These are phyloP conservation scores for Puya raimondii DNA, from an alignment of 176 grass and related monocot species.

Conservation along the genomic window DNA sequence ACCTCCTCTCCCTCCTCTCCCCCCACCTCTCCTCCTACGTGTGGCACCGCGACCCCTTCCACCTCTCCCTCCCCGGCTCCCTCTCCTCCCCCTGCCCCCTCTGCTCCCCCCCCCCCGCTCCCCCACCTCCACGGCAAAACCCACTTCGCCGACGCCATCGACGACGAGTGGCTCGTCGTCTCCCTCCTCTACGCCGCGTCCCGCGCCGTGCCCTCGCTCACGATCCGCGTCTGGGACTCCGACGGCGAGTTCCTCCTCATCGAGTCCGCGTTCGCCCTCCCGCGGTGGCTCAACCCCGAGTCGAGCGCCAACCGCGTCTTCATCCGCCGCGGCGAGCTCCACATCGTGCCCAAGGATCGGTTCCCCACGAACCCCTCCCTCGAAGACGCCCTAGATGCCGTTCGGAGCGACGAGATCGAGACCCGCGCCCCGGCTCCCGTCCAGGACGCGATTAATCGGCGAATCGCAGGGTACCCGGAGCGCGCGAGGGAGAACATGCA, in stretches of 20 bases:
- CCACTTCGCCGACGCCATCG: conserved; percentile 68
- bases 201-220: conserved; percentile 25
- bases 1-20: conserved; percentile 40
- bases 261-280: conserved; percentile 77
- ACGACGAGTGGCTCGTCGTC: conserved; percentile 80
- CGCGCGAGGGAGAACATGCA: conserved; percentile 63
- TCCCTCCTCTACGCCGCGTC: conserved; percentile 67
- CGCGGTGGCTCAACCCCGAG: conserved; percentile 70
- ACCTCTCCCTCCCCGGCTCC: conserved; percentile 44
- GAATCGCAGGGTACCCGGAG: conserved; percentile 52
- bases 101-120: conserved; percentile 42
- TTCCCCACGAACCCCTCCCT: conserved; percentile 42
- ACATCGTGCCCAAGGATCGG: conserved; percentile 52
- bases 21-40: conserved; percentile 52
- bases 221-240: conserved; percentile 64
- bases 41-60: conserved; percentile 65
- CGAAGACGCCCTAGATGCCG: conserved; percentile 35
- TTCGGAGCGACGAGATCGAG: conserved; percentile 34
- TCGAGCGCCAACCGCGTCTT: conserved; percentile 70
- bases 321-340: conserved; percentile 65
- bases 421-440: conserved; percentile 57
- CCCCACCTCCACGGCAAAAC: conserved; percentile 76
- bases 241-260: conserved; percentile 99
- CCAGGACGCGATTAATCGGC: conserved; percentile 50
- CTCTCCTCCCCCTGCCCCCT: conserved; percentile 37